Evolutionary conservation across 768 basidiomycete genomes (phyloP), one percentile per base, ranked within the genome.

Genomic region (Amanita subjunquillea): DNA sequence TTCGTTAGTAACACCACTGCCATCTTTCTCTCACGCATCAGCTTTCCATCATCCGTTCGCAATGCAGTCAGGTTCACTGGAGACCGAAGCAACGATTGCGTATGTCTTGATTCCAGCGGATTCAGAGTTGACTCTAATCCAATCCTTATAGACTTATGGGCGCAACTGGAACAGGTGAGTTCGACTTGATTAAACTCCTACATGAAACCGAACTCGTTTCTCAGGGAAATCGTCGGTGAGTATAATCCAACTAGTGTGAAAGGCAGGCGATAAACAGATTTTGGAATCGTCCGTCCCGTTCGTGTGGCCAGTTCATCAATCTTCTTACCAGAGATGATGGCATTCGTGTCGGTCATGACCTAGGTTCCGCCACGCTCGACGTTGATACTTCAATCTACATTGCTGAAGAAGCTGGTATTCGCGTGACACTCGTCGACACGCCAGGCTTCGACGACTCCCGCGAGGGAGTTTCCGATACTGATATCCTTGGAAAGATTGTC

Each of bases 371-470:
- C 46, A 76, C 72, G 17, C 58, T 54, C 32, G 61, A 62, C 27
- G 63, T 75, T 10, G 32, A 36, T 29, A 41, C 44, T 23, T 51
- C 54, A 38, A 9, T 23, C n/a, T 57, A 37, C 10, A n/a, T 54
- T 20, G 30, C 48, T 13, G 22, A 25, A 13, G 23, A 27, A 20
- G 12, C 43, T 23, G 27, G 54, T 32, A 7, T 57, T 15, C 44
- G 39, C 8, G 63, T 72, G 29, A 65, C 57, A 1, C 56, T 74
- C 36, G 62, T 76, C 20, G 73, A 75, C 47, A 76, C 74, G 0
- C 73, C 73, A 0, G 73, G 75, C 6, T 75, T 75, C 39, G 73
- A 74, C 43, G 73, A 73, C 55, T 68, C 67, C 2, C 43, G 43
- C 43, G 25, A 44, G 4, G 52, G 43, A 3, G 59, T 61, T 40